Percentiles rank a stretch among this genome's conserved stretches.
phyloP scores from a whole-genome alignment of 179 eudicot genomes.

The Beta macrorhiza region DNA sequence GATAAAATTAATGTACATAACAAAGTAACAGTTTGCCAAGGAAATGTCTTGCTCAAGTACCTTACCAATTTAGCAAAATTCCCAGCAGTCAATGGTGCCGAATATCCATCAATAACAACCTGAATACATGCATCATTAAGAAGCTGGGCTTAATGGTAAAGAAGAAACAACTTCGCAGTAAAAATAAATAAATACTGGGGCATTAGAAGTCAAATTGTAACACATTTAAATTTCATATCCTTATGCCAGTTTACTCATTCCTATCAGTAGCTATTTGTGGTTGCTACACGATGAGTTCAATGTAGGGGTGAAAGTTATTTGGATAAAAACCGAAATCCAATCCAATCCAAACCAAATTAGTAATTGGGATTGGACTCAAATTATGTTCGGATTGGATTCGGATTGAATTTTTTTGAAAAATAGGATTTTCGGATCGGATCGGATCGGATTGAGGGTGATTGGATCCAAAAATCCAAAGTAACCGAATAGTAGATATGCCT shows the following conservation, averaged over 20 bases:
- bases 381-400: too few relatives aligned
- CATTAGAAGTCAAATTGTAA: background rate
- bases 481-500: too few relatives aligned
- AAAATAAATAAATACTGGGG: background rate
- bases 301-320: too few relatives aligned
- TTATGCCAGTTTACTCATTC: background rate
- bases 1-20: slow-evolving; percentile 10
- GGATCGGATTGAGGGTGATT: too few relatives aligned
- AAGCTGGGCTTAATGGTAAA: slow-evolving; percentile 3
- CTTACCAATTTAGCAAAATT: slow-evolving; percentile 98
- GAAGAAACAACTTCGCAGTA: background rate
- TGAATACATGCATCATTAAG: slow-evolving; percentile 29
- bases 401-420: too few relatives aligned
- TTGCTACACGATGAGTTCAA: background rate
- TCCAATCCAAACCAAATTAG: too few relatives aligned
- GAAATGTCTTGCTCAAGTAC: slow-evolving; percentile 47
- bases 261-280: background rate
- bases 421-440: too few relatives aligned
- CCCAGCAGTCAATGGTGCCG: slow-evolving; percentile 96
- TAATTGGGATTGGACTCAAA: too few relatives aligned
- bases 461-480: too few relatives aligned
- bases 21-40: slow-evolving; percentile 1
- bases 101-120: slow-evolving; percentile 91
- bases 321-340: too few relatives aligned
- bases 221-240: background rate